phyloP scores from a whole-genome alignment of 768 basidiomycete genomes.

The Mrakia gelida region DNA sequence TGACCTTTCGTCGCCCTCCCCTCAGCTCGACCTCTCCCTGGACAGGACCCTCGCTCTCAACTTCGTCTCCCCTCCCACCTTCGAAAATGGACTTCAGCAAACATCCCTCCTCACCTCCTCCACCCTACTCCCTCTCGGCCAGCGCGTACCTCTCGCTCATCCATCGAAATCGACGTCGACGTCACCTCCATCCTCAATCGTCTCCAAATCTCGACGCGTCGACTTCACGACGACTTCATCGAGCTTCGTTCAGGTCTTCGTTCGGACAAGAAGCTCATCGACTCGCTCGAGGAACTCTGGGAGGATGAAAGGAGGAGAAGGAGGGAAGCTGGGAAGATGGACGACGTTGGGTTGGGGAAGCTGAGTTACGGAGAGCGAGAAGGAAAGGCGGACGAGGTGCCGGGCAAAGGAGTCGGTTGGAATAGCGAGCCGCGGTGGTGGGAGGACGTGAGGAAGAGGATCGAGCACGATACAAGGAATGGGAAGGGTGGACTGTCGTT shows the following conservation, averaged over 20 bases:
- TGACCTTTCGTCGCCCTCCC: not conserved
- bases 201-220: constrained; percentile 58
- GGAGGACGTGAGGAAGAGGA: constrained; percentile 62
- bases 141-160: constrained; percentile 28
- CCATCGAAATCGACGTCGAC: constrained; percentile 75
- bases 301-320: constrained; percentile 86
- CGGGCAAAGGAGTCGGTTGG: constrained; percentile 45
- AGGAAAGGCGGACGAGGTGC: constrained; percentile 33
- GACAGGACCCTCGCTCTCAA: constrained; percentile 4
- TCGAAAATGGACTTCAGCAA: not conserved
- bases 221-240: constrained; percentile 60
- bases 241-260: constrained; percentile 55
- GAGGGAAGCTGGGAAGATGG: constrained; percentile 52
- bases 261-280: constrained; percentile 65
- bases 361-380: constrained; percentile 56
- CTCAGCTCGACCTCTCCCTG: not conserved
- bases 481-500: constrained; percentile 33
- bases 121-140: constrained; percentile 34
- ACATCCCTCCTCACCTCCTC: constrained; percentile 19
- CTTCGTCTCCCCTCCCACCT: constrained; percentile 14
- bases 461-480: constrained; percentile 51
- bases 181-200: constrained; percentile 84
- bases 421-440: constrained; percentile 63
- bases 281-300: constrained; percentile 90
- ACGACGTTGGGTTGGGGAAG: constrained; percentile 52